phyloP scores from a whole-genome alignment of 352 stramenopile species.

The Globisporangium yorkense region DNA sequence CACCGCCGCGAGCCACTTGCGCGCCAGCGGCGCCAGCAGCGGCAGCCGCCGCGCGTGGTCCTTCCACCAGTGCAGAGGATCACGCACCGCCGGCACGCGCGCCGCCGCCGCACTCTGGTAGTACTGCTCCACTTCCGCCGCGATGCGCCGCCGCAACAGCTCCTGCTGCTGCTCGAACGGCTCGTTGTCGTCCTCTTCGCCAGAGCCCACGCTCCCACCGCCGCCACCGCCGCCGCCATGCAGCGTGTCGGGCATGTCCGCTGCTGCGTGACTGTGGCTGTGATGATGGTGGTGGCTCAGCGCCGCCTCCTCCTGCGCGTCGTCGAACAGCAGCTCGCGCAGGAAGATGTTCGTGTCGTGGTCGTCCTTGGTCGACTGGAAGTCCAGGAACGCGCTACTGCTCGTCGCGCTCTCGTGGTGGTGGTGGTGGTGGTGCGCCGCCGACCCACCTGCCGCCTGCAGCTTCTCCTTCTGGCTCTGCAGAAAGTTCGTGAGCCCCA shows the following conservation, averaged over 20 bases:
- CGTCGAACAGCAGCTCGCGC: constrained; percentile 40
- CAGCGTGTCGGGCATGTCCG: constrained; percentile 2
- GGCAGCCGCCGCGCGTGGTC: constrained; percentile 28
- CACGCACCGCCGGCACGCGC: constrained; percentile 31
- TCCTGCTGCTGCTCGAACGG: constrained; percentile 30
- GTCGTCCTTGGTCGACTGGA: constrained; percentile 30
- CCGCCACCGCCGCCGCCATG: not conserved
- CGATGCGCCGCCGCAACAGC: constrained; percentile 21
- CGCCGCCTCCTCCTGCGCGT: constrained; percentile 29
- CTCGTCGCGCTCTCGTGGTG: constrained; percentile 17
- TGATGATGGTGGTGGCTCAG: constrained; percentile 20
- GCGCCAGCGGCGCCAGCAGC: constrained; percentile 34
- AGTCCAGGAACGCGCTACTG: constrained; percentile 30
- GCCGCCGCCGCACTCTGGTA: constrained; percentile 29
- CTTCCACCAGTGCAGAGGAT: constrained; percentile 40
- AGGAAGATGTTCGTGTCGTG: constrained; percentile 45
- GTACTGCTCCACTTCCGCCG: constrained; percentile 34
- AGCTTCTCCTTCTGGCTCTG: constrained; percentile 30
- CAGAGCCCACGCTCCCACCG: not conserved
- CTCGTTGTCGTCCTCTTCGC: constrained; percentile 1
- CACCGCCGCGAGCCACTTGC: constrained; percentile 38
- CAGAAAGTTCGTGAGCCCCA: constrained; percentile 32
- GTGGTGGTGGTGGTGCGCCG: not conserved
- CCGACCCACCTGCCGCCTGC: constrained; percentile 1
- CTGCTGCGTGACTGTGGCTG: constrained; percentile 9